Percentiles rank a stretch among this genome's conserved stretches.
Conservation (phyloP, 148 eudicot species). For the Dianthus caryophyllus region DNA sequence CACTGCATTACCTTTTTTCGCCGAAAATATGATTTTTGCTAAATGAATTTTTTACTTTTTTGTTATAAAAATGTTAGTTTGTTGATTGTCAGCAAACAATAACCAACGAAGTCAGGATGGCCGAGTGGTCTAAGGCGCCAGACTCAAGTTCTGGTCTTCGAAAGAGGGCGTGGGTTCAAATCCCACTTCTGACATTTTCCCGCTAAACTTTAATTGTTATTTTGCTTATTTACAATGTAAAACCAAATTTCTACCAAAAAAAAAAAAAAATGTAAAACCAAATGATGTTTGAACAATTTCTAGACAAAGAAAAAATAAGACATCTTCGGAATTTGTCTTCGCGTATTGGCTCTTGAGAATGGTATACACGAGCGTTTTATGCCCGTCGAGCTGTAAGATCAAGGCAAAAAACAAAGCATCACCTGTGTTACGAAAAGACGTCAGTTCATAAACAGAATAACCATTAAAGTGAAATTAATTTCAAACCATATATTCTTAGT, state of each 20-base stretch:
- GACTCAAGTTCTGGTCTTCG: conserved; percentile 20
- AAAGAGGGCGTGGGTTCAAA: conserved; percentile 17
- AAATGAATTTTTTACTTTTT: too few species aligned
- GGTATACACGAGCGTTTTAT: background rate
- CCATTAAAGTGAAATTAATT: too few species aligned
- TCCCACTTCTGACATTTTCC: conserved; percentile 22
- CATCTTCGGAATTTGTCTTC: conserved; percentile 1
- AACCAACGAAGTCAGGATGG: conserved; percentile 8
- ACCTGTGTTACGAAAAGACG: conserved; percentile 41
- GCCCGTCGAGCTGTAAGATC: conserved; percentile 7
- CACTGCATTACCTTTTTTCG: too few species aligned
- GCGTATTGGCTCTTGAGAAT: background rate
- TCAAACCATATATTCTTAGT: too few species aligned
- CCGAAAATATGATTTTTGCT: too few species aligned
- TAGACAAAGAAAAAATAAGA: background rate
- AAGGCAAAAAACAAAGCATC: conserved; percentile 68
- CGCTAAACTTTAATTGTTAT: background rate
- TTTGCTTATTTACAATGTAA: background rate
- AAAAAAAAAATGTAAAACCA: conserved; percentile 2
- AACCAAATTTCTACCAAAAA: background rate
- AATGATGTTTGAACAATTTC: background rate
- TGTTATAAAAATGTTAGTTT: too few species aligned
- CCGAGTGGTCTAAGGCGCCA: conserved; percentile 20
- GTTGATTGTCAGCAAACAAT: background rate
- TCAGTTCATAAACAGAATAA: background rate